Conservation (phyloP, 495 filamentous ascomycete genomes). For the Chlorociboria aeruginascens region DNA sequence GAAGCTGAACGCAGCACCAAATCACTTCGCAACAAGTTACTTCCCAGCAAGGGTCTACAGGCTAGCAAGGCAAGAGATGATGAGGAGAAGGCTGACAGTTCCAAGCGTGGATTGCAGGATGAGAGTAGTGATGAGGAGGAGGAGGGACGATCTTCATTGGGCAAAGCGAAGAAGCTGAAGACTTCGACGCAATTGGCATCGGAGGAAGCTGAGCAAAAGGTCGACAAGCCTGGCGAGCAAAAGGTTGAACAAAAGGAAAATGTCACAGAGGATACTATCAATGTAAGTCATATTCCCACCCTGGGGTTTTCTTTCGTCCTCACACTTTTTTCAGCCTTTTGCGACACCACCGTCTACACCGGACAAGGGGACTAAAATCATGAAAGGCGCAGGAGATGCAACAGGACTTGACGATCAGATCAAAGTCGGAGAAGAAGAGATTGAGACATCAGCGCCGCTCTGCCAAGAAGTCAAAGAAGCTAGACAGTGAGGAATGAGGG, state of each 20-base stretch:
- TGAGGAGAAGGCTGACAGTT: slow-evolving; percentile 19
- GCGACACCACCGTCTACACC: not conserved
- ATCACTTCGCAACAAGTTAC: slow-evolving; percentile 31
- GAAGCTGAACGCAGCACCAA: slow-evolving; percentile 26
- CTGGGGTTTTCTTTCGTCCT: not conserved
- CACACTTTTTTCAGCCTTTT: not conserved
- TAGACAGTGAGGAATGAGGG: too few relatives aligned
- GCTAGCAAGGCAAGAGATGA: slow-evolving; percentile 20
- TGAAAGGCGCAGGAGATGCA: not conserved
- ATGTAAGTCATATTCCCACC: not conserved
- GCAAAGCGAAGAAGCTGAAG: slow-evolving; percentile 33
- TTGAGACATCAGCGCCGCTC: not conserved
- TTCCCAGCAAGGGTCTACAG: slow-evolving; percentile 12
- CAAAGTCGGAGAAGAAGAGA: not conserved
- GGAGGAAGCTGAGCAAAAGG: not conserved
- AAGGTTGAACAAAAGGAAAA: not conserved
- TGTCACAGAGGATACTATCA: too few relatives aligned
- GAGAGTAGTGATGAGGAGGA: slow-evolving; percentile 37
- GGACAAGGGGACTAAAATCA: not conserved
- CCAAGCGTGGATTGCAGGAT: slow-evolving; percentile 14
- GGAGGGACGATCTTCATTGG: slow-evolving; percentile 40
- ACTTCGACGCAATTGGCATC: not conserved
- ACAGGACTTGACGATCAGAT: not conserved
- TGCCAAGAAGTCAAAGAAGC: not conserved
- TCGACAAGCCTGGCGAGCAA: not conserved